Conservation (phyloP, 495 filamentous ascomycete genomes). For the Neurospora africana region DNA sequence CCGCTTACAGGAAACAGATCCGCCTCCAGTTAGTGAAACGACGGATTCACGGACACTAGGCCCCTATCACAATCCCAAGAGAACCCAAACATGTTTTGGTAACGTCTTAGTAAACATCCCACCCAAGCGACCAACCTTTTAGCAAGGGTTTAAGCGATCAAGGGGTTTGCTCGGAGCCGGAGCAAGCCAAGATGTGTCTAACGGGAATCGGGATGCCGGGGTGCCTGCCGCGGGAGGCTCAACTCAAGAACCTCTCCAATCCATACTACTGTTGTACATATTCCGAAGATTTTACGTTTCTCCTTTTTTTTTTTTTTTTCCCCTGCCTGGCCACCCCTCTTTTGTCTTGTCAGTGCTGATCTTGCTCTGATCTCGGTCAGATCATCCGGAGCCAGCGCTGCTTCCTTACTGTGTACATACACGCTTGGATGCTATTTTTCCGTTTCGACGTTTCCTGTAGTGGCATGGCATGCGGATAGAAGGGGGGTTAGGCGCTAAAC, state of each 20-base stretch:
- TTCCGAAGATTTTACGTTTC: not conserved
- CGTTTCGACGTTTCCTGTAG: not conserved
- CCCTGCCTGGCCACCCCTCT: not conserved
- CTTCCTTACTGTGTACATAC: not conserved
- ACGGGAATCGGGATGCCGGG: not conserved
- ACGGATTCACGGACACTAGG: not conserved
- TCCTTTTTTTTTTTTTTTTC: not conserved
- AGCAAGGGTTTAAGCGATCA: not conserved
- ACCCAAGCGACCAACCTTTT: not conserved
- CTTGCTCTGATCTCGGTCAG: not conserved
- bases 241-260: not conserved
- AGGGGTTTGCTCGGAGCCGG: not conserved
- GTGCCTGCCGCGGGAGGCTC: not conserved
- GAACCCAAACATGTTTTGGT: not conserved
- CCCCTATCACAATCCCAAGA: not conserved
- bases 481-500: too few relatives aligned
- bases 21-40: not conserved
- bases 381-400: not conserved
- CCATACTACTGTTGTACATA: not conserved
- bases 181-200: not conserved
- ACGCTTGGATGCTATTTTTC: not conserved
- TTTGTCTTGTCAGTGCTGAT: not conserved
- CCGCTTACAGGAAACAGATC: not conserved
- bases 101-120: not conserved
- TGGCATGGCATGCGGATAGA: not conserved